phyloP scores from a whole-genome alignment of 2,329 filamentous ascomycete species.

The Claviceps monticola region DNA sequence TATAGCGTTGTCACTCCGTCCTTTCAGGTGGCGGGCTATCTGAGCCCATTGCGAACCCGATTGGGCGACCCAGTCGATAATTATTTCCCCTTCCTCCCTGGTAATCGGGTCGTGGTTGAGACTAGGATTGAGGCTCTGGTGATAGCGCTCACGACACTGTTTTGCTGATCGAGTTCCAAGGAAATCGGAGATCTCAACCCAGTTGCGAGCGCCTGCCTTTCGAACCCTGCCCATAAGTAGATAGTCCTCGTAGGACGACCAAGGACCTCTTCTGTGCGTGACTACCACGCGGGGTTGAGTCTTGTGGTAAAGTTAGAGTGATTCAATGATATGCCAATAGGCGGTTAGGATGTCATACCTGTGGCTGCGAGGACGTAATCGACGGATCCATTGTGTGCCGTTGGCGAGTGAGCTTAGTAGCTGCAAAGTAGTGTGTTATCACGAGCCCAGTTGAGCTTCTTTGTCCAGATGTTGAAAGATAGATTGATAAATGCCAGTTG shows the following conservation, averaged over 20 bases:
- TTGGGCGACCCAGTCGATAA: conserved; percentile 62
- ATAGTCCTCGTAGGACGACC: conserved; percentile 66
- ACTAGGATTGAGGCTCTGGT: conserved; percentile 76
- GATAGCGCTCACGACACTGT: conserved; percentile 87
- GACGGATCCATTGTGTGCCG: neutral
- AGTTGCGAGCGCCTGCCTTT: conserved; percentile 66
- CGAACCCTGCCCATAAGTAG: conserved; percentile 57
- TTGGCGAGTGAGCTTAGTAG: neutral
- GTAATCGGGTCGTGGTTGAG: conserved; percentile 64
- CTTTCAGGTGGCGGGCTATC: conserved; percentile 68
- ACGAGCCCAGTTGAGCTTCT: neutral
- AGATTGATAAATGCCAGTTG: neutral
- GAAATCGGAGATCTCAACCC: conserved; percentile 70
- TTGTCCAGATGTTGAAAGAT: neutral
- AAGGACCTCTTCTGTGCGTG: conserved; percentile 51
- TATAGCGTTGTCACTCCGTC: conserved; percentile 85
- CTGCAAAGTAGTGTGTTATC: neutral
- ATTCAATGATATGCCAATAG: neutral
- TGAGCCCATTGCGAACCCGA: conserved; percentile 88
- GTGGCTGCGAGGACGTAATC: neutral
- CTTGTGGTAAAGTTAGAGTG: neutral
- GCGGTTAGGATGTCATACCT: neutral
- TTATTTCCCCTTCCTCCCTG: conserved; percentile 53
- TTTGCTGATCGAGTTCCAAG: conserved; percentile 74
- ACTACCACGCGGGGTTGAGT: neutral